These are phyloP conservation scores for Cicer bijugum DNA, from an alignment of 306 rosid genomes.

Conservation along the genomic window DNA sequence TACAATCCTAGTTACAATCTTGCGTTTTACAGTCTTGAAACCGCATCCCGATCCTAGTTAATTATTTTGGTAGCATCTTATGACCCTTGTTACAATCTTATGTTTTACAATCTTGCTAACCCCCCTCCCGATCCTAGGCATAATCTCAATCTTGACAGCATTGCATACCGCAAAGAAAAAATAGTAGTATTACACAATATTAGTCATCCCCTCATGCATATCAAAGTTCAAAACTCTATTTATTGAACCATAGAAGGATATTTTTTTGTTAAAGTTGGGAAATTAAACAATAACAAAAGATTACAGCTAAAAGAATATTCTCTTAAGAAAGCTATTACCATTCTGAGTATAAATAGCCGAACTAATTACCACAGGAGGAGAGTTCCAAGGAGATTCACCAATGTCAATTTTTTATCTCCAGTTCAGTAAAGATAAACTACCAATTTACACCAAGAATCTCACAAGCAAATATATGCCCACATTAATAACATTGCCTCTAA, in stretches of 20 bases:
- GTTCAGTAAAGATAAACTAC: background rate
- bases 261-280: background rate
- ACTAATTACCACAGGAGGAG: background rate
- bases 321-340: background rate
- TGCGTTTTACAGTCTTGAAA: background rate
- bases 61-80: background rate
- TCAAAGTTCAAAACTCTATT: slow-evolving; percentile 26
- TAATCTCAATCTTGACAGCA: background rate
- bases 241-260: background rate
- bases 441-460: slow-evolving; percentile 7
- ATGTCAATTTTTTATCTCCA: background rate
- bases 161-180: background rate
- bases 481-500: slow-evolving; percentile 3
- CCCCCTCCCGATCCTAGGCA: background rate
- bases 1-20: background rate
- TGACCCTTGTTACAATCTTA: background rate
- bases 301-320: background rate
- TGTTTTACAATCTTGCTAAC: background rate
- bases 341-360: background rate
- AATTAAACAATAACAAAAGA: background rate
- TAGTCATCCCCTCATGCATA: slow-evolving; percentile 20
- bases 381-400: background rate
- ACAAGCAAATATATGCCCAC: background rate
- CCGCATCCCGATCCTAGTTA: background rate
- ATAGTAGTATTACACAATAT: slow-evolving; percentile 11